phyloP scores from a whole-genome alignment of 2,329 filamentous ascomycete species.

The Clarireedia homoeocarpa region DNA sequence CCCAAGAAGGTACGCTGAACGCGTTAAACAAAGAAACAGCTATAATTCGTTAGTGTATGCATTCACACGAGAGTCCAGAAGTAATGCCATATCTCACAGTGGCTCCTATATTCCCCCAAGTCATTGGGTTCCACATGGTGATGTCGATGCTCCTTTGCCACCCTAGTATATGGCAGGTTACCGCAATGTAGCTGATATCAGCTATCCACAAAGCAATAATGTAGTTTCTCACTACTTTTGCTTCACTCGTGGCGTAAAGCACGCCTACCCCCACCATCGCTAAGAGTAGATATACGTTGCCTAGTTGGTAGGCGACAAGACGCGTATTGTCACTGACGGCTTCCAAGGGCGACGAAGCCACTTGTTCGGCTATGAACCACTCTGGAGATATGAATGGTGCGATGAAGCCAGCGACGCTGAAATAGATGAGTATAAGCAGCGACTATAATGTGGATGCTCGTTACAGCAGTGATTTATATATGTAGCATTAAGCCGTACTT shows the following conservation, averaged over 20 bases:
- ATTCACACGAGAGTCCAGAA: not conserved
- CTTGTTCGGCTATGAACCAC: slow-evolving; percentile 58
- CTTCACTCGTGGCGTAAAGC: slow-evolving; percentile 55
- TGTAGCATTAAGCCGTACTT: slow-evolving; percentile 1
- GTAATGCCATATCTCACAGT: slow-evolving; percentile 39
- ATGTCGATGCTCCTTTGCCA: slow-evolving; percentile 45
- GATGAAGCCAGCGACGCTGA: slow-evolving; percentile 45
- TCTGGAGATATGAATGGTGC: slow-evolving; percentile 47
- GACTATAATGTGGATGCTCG: not conserved
- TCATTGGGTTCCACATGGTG: slow-evolving; percentile 56
- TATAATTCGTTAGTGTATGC: slow-evolving; percentile 18
- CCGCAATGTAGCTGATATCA: slow-evolving; percentile 59
- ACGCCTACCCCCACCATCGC: slow-evolving; percentile 57
- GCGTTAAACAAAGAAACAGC: slow-evolving; percentile 47
- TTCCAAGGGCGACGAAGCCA: slow-evolving; percentile 33
- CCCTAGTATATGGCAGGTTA: slow-evolving; percentile 53
- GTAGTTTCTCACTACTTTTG: slow-evolving; percentile 59
- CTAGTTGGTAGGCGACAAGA: slow-evolving; percentile 35
- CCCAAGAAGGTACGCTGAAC: slow-evolving; percentile 51
- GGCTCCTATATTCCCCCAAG: slow-evolving; percentile 65
- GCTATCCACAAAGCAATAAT: slow-evolving; percentile 55
- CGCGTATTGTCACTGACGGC: slow-evolving; percentile 31
- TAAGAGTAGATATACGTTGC: slow-evolving; percentile 61
- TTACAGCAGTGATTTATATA: no score
- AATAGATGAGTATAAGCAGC: not conserved